Base-by-base conservation (phyloP, 2,329 filamentous ascomycete genomes). In the Aureobasidium sp. region DNA sequence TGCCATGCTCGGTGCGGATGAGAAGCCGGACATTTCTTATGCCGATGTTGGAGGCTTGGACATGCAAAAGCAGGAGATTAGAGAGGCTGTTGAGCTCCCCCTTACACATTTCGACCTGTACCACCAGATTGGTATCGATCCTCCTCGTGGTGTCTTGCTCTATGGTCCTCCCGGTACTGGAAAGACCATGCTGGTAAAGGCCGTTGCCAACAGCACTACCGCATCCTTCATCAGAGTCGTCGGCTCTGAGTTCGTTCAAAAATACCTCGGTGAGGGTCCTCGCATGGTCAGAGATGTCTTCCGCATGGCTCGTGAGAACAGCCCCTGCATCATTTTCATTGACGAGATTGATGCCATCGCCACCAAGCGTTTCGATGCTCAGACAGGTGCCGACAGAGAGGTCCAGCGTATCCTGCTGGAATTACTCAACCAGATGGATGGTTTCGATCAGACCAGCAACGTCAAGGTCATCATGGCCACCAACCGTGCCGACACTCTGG, bases 401-500 rank as follows among this genome's bases (percentile, higher is more conserved):
- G 93, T 98, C 14, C 93, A 98, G 76, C 91, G 93, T 79, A 98
- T 98, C 66, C 78, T 98, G 56, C 84, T 98, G 56, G 93, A 98
- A 71, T 77, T 98, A 61, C 84, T 98, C 59, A 98, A 98, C 75
- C 93, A 98, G 74, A 98, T 98, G 93, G 93, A 98, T 69, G 93
- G 93, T 60, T 98, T 98, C 76, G 93, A 98, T 71, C 93, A 98
- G 73, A 95, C 90, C 0, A 88, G 89, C 69, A 98, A 98, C 71
- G 93, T 98, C 73, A 98, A 98, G 77, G 93, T 98, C 69, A 98
- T 98, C 75, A 98, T 98, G 93, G 93, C 93, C 61, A 98, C 93
- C 61, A 98, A 98, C 77, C 86, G 93, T 69, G 91, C 93, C 60
- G 93, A 97, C 71, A 98, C 93, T 6, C 80, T 98, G 60, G 93